A percentile compares a stretch with the other conserved stretches of the same genome.
Evolutionary conservation across 1,284 basidiomycete species (phyloP).

Genomic region (Puccinia horiana): DNA sequence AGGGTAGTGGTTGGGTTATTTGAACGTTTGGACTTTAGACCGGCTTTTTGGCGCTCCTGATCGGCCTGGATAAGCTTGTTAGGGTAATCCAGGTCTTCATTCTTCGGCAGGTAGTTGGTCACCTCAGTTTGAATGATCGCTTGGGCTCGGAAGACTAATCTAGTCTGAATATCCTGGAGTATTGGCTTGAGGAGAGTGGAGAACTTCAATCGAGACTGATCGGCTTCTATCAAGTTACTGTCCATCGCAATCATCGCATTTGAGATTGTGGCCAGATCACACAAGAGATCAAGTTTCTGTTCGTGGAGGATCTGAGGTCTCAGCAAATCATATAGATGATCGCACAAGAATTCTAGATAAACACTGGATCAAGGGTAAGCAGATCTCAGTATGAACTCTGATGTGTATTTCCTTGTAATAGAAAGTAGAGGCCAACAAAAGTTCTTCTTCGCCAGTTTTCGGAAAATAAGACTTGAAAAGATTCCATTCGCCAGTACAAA

Average conservation of each 20-base stretch:
- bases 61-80: conserved; percentile 68
- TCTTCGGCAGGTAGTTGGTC: conserved; percentile 72
- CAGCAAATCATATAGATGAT: conserved; percentile 87
- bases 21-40: conserved; percentile 54
- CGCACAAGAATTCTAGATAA: conserved; percentile 84
- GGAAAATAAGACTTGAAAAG: conserved; percentile 79
- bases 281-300: conserved; percentile 76
- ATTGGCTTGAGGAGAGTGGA: conserved; percentile 80
- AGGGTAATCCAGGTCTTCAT: conserved; percentile 80
- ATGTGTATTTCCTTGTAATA: conserved; percentile 28
- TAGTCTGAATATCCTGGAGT: conserved; percentile 87
- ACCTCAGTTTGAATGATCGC: conserved; percentile 83
- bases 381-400: background rate
- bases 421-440: conserved; percentile 68
- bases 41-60: conserved; percentile 46
- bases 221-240: conserved; percentile 62
- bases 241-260: conserved; percentile 91
- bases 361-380: conserved; percentile 62
- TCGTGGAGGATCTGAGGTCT: conserved; percentile 90
- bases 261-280: conserved; percentile 88
- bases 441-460: conserved; percentile 72
- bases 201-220: conserved; percentile 52
- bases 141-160: conserved; percentile 90
- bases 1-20: conserved; percentile 25
- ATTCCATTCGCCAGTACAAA: conserved; percentile 82